Base-by-base conservation (phyloP, 2,329 filamentous ascomycete genomes). In the Botrytis fragariae region DNA sequence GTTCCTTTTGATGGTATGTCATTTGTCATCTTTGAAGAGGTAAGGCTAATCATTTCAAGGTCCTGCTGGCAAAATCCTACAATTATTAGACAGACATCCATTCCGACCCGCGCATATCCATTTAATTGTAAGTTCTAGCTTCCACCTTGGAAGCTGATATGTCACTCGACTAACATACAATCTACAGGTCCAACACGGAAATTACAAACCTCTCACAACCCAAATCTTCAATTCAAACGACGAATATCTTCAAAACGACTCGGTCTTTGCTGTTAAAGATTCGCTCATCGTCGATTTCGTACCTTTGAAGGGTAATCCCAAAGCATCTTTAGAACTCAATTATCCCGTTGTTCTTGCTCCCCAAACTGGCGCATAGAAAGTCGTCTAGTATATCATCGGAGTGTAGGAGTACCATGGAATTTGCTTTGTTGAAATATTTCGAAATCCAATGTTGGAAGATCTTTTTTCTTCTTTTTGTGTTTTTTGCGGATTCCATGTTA, bases 171-270 rank as follows among this genome's bases (percentile, higher is more conserved):
- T 60, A n/a, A 63, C 25, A 45, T 1, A 8, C 12, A 48, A 57
- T 9, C 2, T 16, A 32, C 63, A 79, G 78, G 76, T 77, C 60
- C 72, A 75, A 73, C 54, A 74, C 51, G 75, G 77, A 20, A 72
- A 76, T 45, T 93, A 92, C 84, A 91, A 90, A 80, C 85, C 90
- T 85, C 77, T 93, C 74, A 92, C 91, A 1, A 94, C 92, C 0
- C 92, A 95, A 82, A 90, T 95, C 71, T 95, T 94, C 81, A 91
- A 93, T 82, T 86, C 86, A 75, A 85, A 88, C 75, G 88, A 91
- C 82, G 86, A 88, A 67, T 92, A 93, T 80, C 85, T 94, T 39
- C 80, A 81, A 54, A 82, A 84, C 32, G 84, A 85, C 77, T 84
- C 84, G 6, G 86, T 87, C 45, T 88, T 86, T 75, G 86, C 86